A percentile compares a stretch with the other conserved stretches of the same genome.
These are phyloP conservation scores for Herpomyces periplanetae DNA, from an alignment of 2,329 filamentous ascomycete species.

Conservation along the genomic window DNA sequence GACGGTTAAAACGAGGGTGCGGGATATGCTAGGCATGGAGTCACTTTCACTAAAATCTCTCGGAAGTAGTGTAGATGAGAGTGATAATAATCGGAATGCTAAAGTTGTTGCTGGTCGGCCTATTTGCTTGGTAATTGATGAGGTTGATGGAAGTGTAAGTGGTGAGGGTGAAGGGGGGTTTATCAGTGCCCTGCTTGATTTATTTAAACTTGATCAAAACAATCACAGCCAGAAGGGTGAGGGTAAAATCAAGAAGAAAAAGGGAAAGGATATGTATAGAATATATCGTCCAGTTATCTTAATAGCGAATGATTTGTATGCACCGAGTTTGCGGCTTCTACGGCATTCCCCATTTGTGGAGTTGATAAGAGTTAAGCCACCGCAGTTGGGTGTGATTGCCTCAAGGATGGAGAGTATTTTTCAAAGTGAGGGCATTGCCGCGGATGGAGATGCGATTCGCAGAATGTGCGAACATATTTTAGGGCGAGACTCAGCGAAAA, in stretches of 20 bases:
- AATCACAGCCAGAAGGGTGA: conserved; percentile 5
- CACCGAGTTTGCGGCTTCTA: conserved; percentile 45
- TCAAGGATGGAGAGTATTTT: conserved; percentile 45
- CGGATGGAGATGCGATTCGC: conserved; percentile 55
- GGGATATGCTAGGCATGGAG: conserved; percentile 68
- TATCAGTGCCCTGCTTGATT: conserved; percentile 65
- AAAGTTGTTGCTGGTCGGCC: conserved; percentile 42
- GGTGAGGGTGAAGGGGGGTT: conserved; percentile 70
- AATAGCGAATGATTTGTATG: conserved; percentile 91
- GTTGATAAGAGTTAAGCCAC: conserved; percentile 62
- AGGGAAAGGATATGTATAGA: conserved; percentile 49
- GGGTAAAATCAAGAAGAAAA: conserved; percentile 12
- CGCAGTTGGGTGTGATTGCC: conserved; percentile 49
- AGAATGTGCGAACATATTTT: conserved; percentile 46
- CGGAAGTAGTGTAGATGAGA: conserved; percentile 12
- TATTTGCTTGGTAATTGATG: conserved; percentile 72
- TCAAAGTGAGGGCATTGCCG: conserved; percentile 48
- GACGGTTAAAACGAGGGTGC: conserved; percentile 62
- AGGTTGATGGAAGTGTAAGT: conserved; percentile 70
- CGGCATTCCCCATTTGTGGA: conserved; percentile 56
- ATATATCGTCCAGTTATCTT: conserved; percentile 58
- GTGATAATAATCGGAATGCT: conserved; percentile 19
- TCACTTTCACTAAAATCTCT: conserved; percentile 42
- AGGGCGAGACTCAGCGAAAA: conserved; percentile 30
- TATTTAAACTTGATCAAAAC: conserved; percentile 44